These are phyloP conservation scores for Monsonia emarginata DNA, from an alignment of 441 rosid genomes.

Conservation along the genomic window DNA sequence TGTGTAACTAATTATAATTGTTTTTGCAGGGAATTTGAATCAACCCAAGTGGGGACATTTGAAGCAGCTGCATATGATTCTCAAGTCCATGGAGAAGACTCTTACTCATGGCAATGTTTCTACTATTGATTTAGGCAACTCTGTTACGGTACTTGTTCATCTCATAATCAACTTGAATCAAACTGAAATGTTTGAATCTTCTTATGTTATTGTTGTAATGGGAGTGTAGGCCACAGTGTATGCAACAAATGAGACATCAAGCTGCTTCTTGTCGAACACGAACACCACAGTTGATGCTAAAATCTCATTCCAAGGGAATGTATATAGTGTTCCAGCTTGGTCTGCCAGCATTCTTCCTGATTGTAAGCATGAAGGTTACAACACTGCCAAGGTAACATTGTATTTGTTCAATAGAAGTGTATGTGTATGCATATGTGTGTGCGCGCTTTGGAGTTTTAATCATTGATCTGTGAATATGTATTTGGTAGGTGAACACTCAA, in stretches of 20 bases:
- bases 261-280: background rate
- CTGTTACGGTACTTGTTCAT: slow-evolving; percentile 13
- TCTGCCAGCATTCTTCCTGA: background rate
- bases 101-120: slow-evolving; percentile 8
- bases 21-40: slow-evolving; percentile 16
- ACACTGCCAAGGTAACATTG: background rate
- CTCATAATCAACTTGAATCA: background rate
- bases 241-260: background rate
- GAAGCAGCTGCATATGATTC: slow-evolving; percentile 14
- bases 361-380: background rate
- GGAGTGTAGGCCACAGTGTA: background rate
- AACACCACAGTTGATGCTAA: background rate
- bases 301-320: background rate
- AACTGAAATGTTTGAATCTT: too few species aligned
- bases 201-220: too few species aligned
- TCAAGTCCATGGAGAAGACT: slow-evolving; percentile 9
- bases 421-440: too few species aligned
- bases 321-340: background rate
- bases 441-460: too few species aligned
- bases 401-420: background rate
- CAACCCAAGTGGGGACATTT: slow-evolving; percentile 26
- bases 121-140: background rate
- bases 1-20: background rate
- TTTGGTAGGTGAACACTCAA: background rate
- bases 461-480: background rate